phyloP scores from a whole-genome alignment of 1,284 basidiomycete species.

The Sanghuangporus sanghuang region DNA sequence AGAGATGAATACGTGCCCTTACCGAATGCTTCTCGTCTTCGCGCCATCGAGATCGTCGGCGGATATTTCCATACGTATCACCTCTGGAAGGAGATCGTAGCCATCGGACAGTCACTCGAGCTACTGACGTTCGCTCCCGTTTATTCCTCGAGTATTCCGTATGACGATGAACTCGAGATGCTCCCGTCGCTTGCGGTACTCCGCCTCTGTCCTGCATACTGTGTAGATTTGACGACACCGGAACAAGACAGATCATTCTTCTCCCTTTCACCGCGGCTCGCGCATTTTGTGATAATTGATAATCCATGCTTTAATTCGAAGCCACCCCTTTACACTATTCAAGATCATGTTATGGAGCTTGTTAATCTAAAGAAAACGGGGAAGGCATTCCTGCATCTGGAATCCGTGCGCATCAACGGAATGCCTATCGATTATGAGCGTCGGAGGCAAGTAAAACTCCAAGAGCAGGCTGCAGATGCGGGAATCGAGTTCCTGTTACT shows the following conservation, averaged over 20 bases:
- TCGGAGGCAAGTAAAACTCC: not conserved
- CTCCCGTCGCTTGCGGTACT: not conserved
- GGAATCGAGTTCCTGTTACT: not conserved
- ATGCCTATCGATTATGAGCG: not conserved
- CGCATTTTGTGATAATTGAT: not conserved
- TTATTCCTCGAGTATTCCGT: not conserved
- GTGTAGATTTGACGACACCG: not conserved
- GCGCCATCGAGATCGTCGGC: not conserved
- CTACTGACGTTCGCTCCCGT: not conserved
- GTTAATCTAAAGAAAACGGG: not conserved
- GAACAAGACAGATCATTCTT: not conserved
- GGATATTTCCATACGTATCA: not conserved
- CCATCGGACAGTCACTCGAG: not conserved
- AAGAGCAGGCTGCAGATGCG: not conserved
- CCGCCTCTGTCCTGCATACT: not conserved
- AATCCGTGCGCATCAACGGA: not conserved
- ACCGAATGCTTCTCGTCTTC: not conserved
- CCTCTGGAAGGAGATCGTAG: not conserved
- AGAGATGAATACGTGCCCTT: not conserved
- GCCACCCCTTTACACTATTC: not conserved
- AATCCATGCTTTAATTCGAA: not conserved
- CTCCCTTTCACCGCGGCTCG: not conserved
- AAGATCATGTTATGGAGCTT: not conserved
- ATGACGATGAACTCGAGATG: not conserved
- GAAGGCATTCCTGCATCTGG: not conserved